Evolutionary conservation across 768 basidiomycete genomes (phyloP).

Genomic region (Kwoniella sp.): DNA sequence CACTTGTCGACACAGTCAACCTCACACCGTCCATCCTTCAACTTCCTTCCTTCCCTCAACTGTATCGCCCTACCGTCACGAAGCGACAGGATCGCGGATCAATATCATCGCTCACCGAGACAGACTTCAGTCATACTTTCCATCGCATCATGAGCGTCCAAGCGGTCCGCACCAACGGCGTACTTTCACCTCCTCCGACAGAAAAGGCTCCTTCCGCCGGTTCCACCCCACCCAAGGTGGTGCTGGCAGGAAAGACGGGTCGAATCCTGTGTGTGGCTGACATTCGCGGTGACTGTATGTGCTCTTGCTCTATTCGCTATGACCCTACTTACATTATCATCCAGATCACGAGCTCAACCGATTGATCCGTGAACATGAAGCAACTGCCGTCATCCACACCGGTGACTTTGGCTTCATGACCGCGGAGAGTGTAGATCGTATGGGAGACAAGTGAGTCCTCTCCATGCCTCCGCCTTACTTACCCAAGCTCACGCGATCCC

Average conservation of each 20-base stretch:
- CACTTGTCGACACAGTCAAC: too few relatives aligned
- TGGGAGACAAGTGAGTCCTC: constrained; percentile 69
- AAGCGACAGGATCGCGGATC: too few relatives aligned
- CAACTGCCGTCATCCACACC: constrained; percentile 89
- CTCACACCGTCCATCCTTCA: too few relatives aligned
- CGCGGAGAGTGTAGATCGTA: constrained; percentile 71
- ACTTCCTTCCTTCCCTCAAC: too few relatives aligned
- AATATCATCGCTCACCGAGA: too few relatives aligned
- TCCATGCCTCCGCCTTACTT: background rate
- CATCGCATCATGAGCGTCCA: too few relatives aligned
- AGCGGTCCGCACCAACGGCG: constrained; percentile 23
- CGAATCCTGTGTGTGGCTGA: constrained; percentile 92
- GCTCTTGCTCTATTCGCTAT: background rate
- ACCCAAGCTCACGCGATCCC: constrained; percentile 13
- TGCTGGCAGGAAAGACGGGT: constrained; percentile 39
- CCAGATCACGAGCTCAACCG: constrained; percentile 78
- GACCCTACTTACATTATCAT: constrained; percentile 55
- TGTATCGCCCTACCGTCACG: too few relatives aligned
- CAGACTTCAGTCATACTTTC: too few relatives aligned
- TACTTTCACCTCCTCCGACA: constrained; percentile 30
- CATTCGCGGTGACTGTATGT: constrained; percentile 51
- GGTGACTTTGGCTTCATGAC: constrained; percentile 99
- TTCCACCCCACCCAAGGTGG: constrained; percentile 31
- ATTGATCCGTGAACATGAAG: constrained; percentile 80
- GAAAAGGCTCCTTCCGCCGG: constrained; percentile 27